These are phyloP conservation scores for Leucocoprinus birnbaumii DNA, from an alignment of 768 basidiomycete genomes.

Conservation along the genomic window DNA sequence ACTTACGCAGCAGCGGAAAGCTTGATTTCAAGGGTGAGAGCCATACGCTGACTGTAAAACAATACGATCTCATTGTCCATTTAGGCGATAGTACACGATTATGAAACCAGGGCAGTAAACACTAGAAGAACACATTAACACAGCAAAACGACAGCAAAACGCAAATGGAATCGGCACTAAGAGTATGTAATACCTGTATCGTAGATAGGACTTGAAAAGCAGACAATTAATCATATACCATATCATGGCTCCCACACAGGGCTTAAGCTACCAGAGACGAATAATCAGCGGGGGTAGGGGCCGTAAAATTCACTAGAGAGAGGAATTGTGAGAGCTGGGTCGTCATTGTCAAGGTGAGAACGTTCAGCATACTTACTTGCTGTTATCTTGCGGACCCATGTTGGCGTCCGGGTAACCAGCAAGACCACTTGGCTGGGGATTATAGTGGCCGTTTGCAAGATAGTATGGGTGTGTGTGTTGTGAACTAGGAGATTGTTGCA, in stretches of 20 bases:
- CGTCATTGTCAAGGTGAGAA: neutral
- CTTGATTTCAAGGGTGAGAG: neutral
- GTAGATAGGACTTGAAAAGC: neutral
- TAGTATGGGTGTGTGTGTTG: neutral
- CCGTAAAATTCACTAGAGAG: slow-evolving; percentile 1
- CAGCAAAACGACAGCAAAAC: neutral
- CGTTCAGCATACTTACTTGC: neutral
- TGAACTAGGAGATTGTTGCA: neutral
- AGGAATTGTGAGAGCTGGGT: neutral
- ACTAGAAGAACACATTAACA: neutral
- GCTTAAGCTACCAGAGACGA: too few relatives aligned
- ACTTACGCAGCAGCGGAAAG: neutral
- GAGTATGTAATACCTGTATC: neutral
- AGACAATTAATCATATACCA: neutral
- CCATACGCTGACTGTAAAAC: neutral
- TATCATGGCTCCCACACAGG: neutral
- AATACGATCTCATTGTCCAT: too few relatives aligned
- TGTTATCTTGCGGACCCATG: neutral
- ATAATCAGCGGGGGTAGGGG: neutral
- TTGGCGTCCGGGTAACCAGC: neutral
- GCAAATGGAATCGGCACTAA: neutral
- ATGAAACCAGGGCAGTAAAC: neutral
- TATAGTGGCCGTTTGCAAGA: neutral
- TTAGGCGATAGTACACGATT: neutral
- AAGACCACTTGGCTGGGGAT: slow-evolving; percentile 2